phyloP scores from a whole-genome alignment of 352 stramenopile genomes.

The Globisporangium okanoganense region DNA sequence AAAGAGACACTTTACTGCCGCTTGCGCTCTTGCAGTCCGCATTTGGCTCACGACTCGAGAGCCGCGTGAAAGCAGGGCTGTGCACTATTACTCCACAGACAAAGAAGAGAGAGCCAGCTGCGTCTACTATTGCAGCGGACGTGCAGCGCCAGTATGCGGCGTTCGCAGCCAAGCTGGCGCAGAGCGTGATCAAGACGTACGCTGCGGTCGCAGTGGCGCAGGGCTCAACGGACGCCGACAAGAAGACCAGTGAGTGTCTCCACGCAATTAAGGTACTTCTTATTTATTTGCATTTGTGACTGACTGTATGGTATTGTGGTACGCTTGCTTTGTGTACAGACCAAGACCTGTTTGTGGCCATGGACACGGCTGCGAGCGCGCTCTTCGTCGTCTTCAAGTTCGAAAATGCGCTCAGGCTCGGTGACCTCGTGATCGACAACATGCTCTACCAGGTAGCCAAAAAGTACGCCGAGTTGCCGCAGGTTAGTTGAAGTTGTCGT shows the following conservation, averaged over 20 bases:
- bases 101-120: neutral
- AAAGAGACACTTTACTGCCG: neutral
- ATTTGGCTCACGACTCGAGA: constrained; percentile 12
- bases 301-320: neutral
- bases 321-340: constrained; percentile 14
- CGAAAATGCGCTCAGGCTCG: constrained; percentile 40
- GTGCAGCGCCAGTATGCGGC: constrained; percentile 30
- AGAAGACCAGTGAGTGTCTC: constrained; percentile 18
- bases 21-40: constrained; percentile 7
- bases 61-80: constrained; percentile 8
- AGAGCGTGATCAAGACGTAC: constrained; percentile 63
- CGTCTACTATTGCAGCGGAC: neutral
- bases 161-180: constrained; percentile 51
- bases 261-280: no score
- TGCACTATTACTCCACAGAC: neutral
- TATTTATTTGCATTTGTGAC: no score
- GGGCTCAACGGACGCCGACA: constrained; percentile 8
- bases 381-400: constrained; percentile 45
- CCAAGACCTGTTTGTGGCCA: constrained; percentile 26
- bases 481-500: constrained; percentile 19
- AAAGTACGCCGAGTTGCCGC: constrained; percentile 54
- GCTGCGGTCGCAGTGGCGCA: constrained; percentile 10
- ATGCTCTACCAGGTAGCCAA: constrained; percentile 81
- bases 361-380: constrained; percentile 54
- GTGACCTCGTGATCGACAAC: constrained; percentile 69